Base-by-base conservation (phyloP, 331 rosid species). In the Quercus phellos region DNA sequence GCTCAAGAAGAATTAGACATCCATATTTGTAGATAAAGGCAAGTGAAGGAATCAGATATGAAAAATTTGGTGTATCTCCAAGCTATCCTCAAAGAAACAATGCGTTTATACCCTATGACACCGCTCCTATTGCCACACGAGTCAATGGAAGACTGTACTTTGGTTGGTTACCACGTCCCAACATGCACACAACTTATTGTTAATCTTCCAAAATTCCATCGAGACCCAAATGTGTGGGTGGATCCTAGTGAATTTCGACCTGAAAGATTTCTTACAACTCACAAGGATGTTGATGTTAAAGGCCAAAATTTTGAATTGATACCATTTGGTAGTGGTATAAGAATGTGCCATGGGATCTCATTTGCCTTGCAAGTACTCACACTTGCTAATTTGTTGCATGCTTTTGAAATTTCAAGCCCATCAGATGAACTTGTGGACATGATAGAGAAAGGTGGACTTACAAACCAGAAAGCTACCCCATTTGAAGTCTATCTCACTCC, bases 291-390 rank as follows among this genome's bases (percentile, higher is more conserved):
- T 14, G 89, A 85, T 12, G 59, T 85, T 21, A 81, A 74, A 55
- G 89, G 89, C 2, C 76, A 79, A 19, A 30, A 73, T 63, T 79
- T 70, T 34, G 83, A 85, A 46, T 72, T 83, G 0, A 74, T 83
- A 0, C 91, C 91, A 19, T 87, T 89, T 71, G 91, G 94, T 6
- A 78, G 85, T 58, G 94, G 94, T 2, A 76, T 91, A 66, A 90
- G 91, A 74, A 55, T 76, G 19, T 90, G 91, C 69, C 90, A 77
- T 0, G 86, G 82, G n/a, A 43, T 82, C 3, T 60, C 84, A 0
- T 79, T 85, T 6, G 84, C 75, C 0, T 70, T 84, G 17, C 87
- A 67, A 26, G 73, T 81, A 54, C 72, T 87, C 3, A 69, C 80
- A 2, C 60, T 87, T 1, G 86, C 87, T 1, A 42, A 38, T 2